Evolutionary conservation across 1,284 basidiomycete genomes (phyloP).

Genomic region (Sporisorium graminicola): DNA sequence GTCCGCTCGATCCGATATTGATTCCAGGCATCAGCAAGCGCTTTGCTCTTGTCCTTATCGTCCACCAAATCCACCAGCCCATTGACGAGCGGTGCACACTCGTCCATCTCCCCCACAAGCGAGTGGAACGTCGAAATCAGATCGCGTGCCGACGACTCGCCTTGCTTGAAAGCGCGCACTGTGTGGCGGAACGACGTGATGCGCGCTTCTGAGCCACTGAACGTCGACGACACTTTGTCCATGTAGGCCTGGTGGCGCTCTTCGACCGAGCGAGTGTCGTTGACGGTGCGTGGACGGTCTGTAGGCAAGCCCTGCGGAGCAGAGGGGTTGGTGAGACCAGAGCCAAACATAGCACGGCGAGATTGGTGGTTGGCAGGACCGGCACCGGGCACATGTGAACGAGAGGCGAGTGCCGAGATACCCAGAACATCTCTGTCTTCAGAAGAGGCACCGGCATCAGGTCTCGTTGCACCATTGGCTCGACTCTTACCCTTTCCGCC

Average conservation of each 20-base stretch:
- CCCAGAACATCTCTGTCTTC: conserved; percentile 39
- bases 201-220: conserved; percentile 77
- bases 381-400: conserved; percentile 71
- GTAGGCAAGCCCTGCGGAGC: conserved; percentile 34
- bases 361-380: conserved; percentile 54
- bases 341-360: conserved; percentile 48
- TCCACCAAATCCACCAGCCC: conserved; percentile 73
- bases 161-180: conserved; percentile 81
- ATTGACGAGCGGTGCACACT: conserved; percentile 77
- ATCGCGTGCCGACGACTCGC: conserved; percentile 84
- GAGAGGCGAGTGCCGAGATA: conserved; percentile 41
- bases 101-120: conserved; percentile 76
- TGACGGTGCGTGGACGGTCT: conserved; percentile 70
- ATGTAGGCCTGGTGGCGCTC: conserved; percentile 78
- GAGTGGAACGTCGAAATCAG: conserved; percentile 88
- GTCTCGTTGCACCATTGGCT: conserved; percentile 2
- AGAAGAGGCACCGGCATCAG: background rate
- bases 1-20: conserved; percentile 83
- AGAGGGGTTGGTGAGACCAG: conserved; percentile 38
- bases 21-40: conserved; percentile 82
- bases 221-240: conserved; percentile 77
- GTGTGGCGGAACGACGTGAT: conserved; percentile 83
- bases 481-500: conserved; percentile 29
- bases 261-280: conserved; percentile 73
- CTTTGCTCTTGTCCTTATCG: conserved; percentile 84